A percentile compares a stretch with the other conserved stretches of the same genome.
Conservation (phyloP, 371 early-diverging fungal species). For the Mucor irregularis region DNA sequence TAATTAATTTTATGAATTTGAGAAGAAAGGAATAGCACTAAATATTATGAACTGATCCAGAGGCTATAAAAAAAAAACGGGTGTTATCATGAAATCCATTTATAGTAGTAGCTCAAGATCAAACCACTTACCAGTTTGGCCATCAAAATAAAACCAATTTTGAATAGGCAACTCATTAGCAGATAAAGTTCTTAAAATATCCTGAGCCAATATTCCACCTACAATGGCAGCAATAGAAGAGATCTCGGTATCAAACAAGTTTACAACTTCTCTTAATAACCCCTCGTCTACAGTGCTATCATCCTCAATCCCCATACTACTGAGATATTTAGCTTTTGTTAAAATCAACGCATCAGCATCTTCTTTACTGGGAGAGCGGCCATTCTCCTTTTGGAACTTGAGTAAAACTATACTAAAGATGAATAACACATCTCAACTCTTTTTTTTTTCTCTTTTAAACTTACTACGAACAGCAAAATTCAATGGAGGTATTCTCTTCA, state of each 20-base stretch:
- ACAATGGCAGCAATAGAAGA: conserved; percentile 80
- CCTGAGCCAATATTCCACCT: conserved; percentile 90
- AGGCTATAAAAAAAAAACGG: neutral
- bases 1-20: too few relatives aligned
- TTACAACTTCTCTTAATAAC: conserved; percentile 45
- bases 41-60: conserved; percentile 2
- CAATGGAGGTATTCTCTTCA: conserved; percentile 48
- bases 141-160: conserved; percentile 82
- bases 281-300: conserved; percentile 42
- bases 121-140: conserved; percentile 52
- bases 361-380: conserved; percentile 20
- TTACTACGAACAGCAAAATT: conserved; percentile 57
- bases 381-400: conserved; percentile 33
- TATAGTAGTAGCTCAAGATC: neutral
- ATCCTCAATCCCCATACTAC: conserved; percentile 40
- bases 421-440: neutral
- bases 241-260: conserved; percentile 60
- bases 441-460: too few relatives aligned
- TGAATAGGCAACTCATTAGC: conserved; percentile 78
- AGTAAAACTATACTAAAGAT: conserved; percentile 26
- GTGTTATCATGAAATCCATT: too few relatives aligned
- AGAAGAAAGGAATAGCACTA: too few relatives aligned
- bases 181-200: conserved; percentile 81
- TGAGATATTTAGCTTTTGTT: conserved; percentile 20
- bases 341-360: conserved; percentile 21